Evolutionary conservation across 2,329 filamentous ascomycete genomes (phyloP), one percentile per base, ranked within the genome.

Genomic region (Aspergillus sp.): DNA sequence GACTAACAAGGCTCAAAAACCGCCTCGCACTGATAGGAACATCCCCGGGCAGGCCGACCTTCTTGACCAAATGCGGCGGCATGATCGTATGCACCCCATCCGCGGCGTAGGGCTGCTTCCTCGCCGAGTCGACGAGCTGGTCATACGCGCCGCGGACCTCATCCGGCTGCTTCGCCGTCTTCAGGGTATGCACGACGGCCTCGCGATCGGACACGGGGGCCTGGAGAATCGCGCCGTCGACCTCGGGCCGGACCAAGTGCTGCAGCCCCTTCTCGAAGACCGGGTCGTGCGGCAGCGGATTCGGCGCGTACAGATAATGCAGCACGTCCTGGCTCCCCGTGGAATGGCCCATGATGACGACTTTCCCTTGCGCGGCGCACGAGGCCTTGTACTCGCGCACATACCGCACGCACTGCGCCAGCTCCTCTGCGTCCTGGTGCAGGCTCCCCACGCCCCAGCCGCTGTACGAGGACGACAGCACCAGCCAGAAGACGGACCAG

Each of bases 181-280:
- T 53, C 30, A 75, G 60, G n/a, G n/a, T n/a, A n/a, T n/a, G n/a
- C n/a, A n/a, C n/a, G 5, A 70, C 51, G 3, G 70, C 73, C 53
- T 93, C 80, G 17, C 85, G 71, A 55, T 94, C 86, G 1, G 77
- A 84, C 3, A 88, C 78, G 0, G 83, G 78, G 0, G 80, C 85
- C 55, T 93, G 86, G 34, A 94, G 62, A 27, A 94, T 80, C 30
- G 78, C 78, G 22, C 81, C 86, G 38, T 91, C 75, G 2, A 93
- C 61, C 0, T 36, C 62, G 0, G 74, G 71, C 8, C 72, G 61
- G 25, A 60, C 57, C 4, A 59, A 39, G 27, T 61, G 41, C 20
- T 47, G 29, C 10, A 55, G 43, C 4, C 47, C 46, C 5, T 40
- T 32, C 29, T 52, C 49, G 17, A 48, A 47, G 4, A 49, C 34